Conservation (phyloP, 805 yeast genomes). For the Yarrowia keelungensis region DNA sequence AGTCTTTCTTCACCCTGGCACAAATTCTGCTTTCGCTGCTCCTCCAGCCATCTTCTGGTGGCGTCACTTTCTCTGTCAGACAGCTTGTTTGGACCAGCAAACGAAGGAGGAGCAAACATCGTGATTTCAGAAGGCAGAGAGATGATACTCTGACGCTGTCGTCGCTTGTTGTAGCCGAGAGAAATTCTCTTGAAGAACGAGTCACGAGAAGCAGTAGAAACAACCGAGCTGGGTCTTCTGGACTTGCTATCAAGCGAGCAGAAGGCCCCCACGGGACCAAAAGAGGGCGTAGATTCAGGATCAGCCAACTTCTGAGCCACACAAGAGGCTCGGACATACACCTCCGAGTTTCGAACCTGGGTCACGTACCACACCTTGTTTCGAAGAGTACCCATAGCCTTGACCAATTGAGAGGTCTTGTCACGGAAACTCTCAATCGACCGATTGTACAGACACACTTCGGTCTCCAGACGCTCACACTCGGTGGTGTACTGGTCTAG, state of each 20-base stretch:
- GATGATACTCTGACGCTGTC: slow-evolving; percentile 45
- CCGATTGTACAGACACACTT: slow-evolving; percentile 29
- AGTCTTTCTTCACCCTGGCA: slow-evolving; percentile 51
- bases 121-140: slow-evolving; percentile 45
- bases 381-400: slow-evolving; percentile 41
- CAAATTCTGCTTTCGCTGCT: slow-evolving; percentile 48
- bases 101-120: slow-evolving; percentile 47
- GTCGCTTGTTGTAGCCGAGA: slow-evolving; percentile 40
- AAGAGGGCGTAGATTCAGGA: slow-evolving; percentile 8
- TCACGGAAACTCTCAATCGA: slow-evolving; percentile 26
- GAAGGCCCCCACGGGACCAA: slow-evolving; percentile 33
- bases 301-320: slow-evolving; percentile 43
- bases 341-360: slow-evolving; percentile 43
- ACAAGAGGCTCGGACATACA: slow-evolving; percentile 45
- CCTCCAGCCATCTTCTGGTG: slow-evolving; percentile 46
- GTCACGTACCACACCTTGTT: slow-evolving; percentile 46
- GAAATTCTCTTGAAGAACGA: slow-evolving; percentile 44
- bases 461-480: slow-evolving; percentile 32
- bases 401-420: slow-evolving; percentile 28
- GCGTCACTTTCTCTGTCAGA: slow-evolving; percentile 50
- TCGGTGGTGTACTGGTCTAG: slow-evolving; percentile 30
- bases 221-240: slow-evolving; percentile 38
- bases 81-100: slow-evolving; percentile 47
- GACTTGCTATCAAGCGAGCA: background rate
- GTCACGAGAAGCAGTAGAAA: slow-evolving; percentile 41